These are phyloP conservation scores for Mesembryanthemum crystallinum DNA, from an alignment of 148 eudicot species.

Conservation along the genomic window DNA sequence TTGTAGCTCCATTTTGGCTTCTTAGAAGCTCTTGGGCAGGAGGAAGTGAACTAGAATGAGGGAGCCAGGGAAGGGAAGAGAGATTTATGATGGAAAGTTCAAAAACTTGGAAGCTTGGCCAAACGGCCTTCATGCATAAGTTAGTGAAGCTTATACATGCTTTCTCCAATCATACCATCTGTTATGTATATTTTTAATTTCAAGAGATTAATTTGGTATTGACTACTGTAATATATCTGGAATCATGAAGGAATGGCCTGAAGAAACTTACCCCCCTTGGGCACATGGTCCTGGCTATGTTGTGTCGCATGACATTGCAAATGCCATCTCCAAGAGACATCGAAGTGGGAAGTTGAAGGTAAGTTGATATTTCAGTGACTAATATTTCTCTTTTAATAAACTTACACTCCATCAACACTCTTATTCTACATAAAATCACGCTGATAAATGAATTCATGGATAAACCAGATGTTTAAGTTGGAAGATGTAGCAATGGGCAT, in stretches of 20 bases:
- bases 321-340: conserved; percentile 52
- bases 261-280: conserved; percentile 80
- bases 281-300: conserved; percentile 98
- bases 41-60: no score
- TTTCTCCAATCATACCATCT: not conserved
- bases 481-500: conserved; percentile 99
- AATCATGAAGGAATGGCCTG: conserved; percentile 75
- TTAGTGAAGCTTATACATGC: no score
- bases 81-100: no score
- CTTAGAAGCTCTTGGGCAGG: no score
- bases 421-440: not conserved
- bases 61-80: no score
- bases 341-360: conserved; percentile 69
- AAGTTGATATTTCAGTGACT: not conserved
- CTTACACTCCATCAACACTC: not conserved
- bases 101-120: no score
- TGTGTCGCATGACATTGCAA: conserved; percentile 76
- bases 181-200: not conserved
- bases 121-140: no score
- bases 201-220: not conserved
- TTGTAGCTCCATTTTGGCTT: no score
- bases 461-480: conserved; percentile 67
- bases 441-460: not conserved
- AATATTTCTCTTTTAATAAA: not conserved
- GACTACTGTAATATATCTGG: not conserved